Percentiles rank a stretch among this genome's conserved stretches.
phyloP scores from a whole-genome alignment of 108 stramenopile genomes.

The Cyclotella choctawhatcheeana region DNA sequence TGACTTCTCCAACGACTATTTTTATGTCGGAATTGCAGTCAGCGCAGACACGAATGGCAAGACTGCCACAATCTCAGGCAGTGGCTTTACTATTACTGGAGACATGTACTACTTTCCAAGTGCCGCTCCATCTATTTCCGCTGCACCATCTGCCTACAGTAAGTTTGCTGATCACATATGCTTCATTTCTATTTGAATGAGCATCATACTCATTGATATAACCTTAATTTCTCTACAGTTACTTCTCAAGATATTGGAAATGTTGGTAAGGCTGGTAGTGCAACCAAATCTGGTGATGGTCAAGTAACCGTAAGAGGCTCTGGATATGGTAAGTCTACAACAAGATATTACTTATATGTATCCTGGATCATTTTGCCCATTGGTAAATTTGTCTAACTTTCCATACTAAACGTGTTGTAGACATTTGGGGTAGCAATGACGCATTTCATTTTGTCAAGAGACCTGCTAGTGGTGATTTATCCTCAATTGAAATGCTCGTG shows the following conservation, averaged over 20 bases:
- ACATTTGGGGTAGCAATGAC: not conserved
- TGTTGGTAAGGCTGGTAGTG: not conserved
- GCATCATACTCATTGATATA: too few relatives aligned
- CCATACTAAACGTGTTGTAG: not conserved
- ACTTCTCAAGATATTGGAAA: not conserved
- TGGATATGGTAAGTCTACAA: not conserved
- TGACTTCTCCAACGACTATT: conserved; percentile 33
- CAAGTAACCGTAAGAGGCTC: not conserved
- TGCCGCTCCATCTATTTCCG: not conserved
- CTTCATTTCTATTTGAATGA: not conserved
- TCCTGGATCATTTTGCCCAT: not conserved
- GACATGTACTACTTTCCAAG: not conserved
- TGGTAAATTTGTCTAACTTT: not conserved
- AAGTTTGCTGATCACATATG: not conserved
- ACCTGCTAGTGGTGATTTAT: not conserved
- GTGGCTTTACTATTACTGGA: conserved; percentile 10
- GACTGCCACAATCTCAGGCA: conserved; percentile 18
- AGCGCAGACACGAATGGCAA: conserved; percentile 3
- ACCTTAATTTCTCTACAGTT: not conserved
- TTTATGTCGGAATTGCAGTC: conserved; percentile 37
- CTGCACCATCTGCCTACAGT: not conserved
- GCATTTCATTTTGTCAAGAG: not conserved
- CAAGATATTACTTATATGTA: not conserved
- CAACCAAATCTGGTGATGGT: not conserved
- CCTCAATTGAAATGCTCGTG: conserved; percentile 2